Evolutionary conservation across 208 protist genomes (phyloP), one percentile per base, ranked within the genome.

Genomic region (Crithidia thermophila): DNA sequence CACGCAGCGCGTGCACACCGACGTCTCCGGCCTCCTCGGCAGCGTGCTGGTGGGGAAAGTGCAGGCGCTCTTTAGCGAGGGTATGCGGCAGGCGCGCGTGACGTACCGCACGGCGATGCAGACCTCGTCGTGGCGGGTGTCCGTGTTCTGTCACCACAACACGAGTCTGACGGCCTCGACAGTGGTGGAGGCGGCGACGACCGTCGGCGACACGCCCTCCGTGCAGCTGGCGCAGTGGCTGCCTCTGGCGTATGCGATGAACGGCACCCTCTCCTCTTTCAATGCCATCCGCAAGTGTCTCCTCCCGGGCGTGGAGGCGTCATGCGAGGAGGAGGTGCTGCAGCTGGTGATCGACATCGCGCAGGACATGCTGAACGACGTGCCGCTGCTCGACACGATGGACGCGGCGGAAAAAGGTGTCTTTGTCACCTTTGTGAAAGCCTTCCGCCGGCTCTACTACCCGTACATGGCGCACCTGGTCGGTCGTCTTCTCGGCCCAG

Each of bases 241-340:
- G 23, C 90, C 90, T 30, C 78, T 96, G 27, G 85, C 90, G 14
- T 93, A 94, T 67, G 87, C 86, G 8, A 55, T 96, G 21, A 96
- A 96, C 64, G 90, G 90, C 31, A 40, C 85, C 16, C 74, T 94
- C 20, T 66, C 79, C 27, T 81, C 85, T 50, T 88, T 91, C 65
- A 96, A 96, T 67, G 53, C 75, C 23, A 80, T 93, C 23, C 85
- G 85, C 45, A 89, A 88, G 69, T 90, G 85, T 56, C 42, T 91
- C 13, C 39, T 93, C 27, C 73, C 82, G 0, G 87, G 86, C 10
- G 59, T 91, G 37, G 77, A 84, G 69, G 30, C 73, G 5, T 66
- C 67, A 42, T 90, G 82, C 55, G 75, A 43, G 16, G 63, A 75
- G 62, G 74, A 79, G 55, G 74, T 93, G 56, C 74, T 62, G 16